Percentiles rank a stretch among this genome's conserved stretches.
These are phyloP conservation scores for Phalaenopsis aphrodite DNA, from an alignment of 106 monocot genomes.

Conservation along the genomic window DNA sequence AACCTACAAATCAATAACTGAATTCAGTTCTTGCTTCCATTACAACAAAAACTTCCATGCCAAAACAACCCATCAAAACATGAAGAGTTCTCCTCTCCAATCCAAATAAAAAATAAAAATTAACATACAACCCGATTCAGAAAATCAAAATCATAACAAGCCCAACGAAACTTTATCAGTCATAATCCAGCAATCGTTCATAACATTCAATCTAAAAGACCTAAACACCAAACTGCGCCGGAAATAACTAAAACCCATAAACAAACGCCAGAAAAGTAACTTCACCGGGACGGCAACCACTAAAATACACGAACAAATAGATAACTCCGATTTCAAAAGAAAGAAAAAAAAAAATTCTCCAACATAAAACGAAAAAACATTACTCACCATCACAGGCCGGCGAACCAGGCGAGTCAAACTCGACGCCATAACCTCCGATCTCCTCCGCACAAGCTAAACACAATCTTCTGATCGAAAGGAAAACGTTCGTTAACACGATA, in stretches of 20 bases:
- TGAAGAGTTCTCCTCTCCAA: not conserved
- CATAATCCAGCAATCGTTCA: not conserved
- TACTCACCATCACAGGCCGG: slow-evolving; percentile 1
- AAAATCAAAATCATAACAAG: not conserved
- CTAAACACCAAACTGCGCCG: not conserved
- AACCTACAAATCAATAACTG: not conserved
- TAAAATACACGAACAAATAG: not conserved
- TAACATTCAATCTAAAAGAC: not conserved
- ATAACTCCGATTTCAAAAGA: not conserved
- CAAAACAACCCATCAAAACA: not conserved
- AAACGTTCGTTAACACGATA: not conserved
- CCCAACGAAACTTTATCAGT: not conserved
- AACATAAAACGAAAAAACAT: not conserved
- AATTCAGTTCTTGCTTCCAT: not conserved
- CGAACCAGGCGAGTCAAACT: slow-evolving; percentile 3
- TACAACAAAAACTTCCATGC: not conserved
- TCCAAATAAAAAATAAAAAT: not conserved
- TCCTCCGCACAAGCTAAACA: not conserved
- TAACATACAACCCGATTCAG: too few species aligned
- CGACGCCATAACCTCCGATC: slow-evolving; percentile 6
- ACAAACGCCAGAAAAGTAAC: not conserved
- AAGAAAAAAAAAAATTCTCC: not conserved
- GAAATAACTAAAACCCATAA: not conserved
- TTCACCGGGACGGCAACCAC: not conserved
- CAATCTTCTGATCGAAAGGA: not conserved